phyloP scores from a whole-genome alignment of 2,329 filamentous ascomycete species.

The Penicillium sp. region DNA sequence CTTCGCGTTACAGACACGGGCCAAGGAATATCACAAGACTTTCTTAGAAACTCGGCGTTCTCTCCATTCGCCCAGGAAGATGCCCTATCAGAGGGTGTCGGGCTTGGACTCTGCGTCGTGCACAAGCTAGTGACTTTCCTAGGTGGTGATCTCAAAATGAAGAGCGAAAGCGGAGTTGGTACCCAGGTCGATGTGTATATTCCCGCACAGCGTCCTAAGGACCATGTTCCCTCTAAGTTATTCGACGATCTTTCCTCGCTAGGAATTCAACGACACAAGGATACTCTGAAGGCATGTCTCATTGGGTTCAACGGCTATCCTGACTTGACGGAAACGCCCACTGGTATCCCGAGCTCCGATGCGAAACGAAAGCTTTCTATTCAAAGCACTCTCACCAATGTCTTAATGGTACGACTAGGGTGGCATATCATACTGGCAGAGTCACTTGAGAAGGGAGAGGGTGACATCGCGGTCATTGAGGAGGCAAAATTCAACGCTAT shows the following conservation, averaged over 20 bases:
- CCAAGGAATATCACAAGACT: slow-evolving; percentile 61
- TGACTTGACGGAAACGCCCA: slow-evolving; percentile 22
- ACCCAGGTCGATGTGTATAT: slow-evolving; percentile 34
- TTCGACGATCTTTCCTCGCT: neutral
- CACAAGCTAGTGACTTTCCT: slow-evolving; percentile 57
- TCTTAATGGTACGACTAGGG: slow-evolving; percentile 23
- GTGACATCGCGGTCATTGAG: slow-evolving; percentile 33
- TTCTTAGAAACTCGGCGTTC: slow-evolving; percentile 58
- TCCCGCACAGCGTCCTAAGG: slow-evolving; percentile 19
- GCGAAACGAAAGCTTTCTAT: slow-evolving; percentile 32
- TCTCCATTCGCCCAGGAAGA: slow-evolving; percentile 65
- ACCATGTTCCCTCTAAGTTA: too few species aligned
- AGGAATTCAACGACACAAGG: neutral
- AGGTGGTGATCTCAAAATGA: slow-evolving; percentile 57
- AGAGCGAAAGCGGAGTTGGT: slow-evolving; percentile 37
- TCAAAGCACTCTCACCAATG: slow-evolving; percentile 26
- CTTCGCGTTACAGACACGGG: slow-evolving; percentile 62
- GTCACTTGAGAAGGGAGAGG: slow-evolving; percentile 20
- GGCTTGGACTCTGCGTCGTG: slow-evolving; percentile 65
- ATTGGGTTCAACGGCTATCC: slow-evolving; percentile 30
- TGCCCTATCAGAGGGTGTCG: slow-evolving; percentile 58
- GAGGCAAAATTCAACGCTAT: slow-evolving; percentile 24
- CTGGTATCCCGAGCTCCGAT: slow-evolving; percentile 26
- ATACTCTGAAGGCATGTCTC: slow-evolving; percentile 24
- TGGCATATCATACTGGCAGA: slow-evolving; percentile 31